phyloP scores from a whole-genome alignment of 2,329 filamentous ascomycete species.

The Penicillium occitanis region DNA sequence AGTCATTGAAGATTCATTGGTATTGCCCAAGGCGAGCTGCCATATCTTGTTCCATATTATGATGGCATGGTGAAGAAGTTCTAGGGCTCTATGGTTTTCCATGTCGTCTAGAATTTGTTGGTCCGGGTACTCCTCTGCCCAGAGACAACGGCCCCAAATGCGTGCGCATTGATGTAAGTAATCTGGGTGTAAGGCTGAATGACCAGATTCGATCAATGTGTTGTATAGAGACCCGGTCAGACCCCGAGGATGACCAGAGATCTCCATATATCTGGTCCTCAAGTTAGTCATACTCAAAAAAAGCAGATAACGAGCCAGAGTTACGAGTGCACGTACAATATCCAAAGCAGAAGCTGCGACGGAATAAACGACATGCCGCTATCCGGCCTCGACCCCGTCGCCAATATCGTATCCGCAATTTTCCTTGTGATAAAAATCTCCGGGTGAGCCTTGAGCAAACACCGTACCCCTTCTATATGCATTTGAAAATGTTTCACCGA shows the following conservation, averaged over 20 bases:
- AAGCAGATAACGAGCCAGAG: background rate
- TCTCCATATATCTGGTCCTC: conserved; percentile 12
- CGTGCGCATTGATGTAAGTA: conserved; percentile 36
- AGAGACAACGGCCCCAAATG: conserved; percentile 39
- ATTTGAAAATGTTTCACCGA: conserved; percentile 37
- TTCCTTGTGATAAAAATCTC: conserved; percentile 34
- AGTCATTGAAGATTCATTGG: background rate
- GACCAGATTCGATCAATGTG: conserved; percentile 34
- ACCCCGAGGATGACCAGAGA: background rate
- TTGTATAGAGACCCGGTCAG: conserved; percentile 30
- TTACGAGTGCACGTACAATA: conserved; percentile 29
- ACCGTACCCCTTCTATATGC: conserved; percentile 39
- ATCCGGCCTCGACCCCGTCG: background rate
- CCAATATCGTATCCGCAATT: conserved; percentile 23
- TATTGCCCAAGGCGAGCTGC: conserved; percentile 29
- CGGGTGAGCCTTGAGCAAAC: conserved; percentile 36
- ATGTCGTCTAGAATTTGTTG: conserved; percentile 40
- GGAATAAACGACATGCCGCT: conserved; percentile 35
- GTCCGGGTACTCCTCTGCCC: conserved; percentile 39
- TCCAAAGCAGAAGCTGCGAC: conserved; percentile 39
- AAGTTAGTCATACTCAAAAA: background rate
- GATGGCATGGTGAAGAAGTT: conserved; percentile 34
- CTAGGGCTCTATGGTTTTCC: conserved; percentile 39
- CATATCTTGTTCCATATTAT: conserved; percentile 33
- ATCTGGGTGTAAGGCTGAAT: conserved; percentile 35